A percentile compares a stretch with the other conserved stretches of the same genome.
These are phyloP conservation scores for Silene vulgaris DNA, from an alignment of 179 eudicot genomes.

Conservation along the genomic window DNA sequence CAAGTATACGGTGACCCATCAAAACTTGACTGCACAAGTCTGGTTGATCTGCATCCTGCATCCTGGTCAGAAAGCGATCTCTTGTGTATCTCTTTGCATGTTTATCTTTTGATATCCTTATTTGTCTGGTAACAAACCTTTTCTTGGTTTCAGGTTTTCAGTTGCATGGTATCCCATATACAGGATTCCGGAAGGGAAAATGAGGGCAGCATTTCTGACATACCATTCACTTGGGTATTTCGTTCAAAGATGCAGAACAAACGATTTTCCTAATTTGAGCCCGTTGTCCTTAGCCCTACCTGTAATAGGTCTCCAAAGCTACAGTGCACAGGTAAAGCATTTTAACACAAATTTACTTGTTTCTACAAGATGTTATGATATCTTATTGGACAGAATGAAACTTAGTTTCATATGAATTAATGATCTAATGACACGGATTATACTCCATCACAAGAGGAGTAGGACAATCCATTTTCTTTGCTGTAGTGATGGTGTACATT, in stretches of 20 bases:
- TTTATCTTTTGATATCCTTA: neutral
- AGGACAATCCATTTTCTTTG: neutral
- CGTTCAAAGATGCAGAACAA: slow-evolving; percentile 23
- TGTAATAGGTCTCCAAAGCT: slow-evolving; percentile 48
- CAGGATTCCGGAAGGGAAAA: slow-evolving; percentile 50
- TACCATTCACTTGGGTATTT: slow-evolving; percentile 53
- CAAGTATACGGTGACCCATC: slow-evolving; percentile 43
- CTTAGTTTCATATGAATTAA: neutral
- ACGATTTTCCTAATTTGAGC: slow-evolving; percentile 22
- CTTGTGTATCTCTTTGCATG: slow-evolving; percentile 2
- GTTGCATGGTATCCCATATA: slow-evolving; percentile 66
- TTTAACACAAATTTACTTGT: neutral
- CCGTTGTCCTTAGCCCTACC: slow-evolving; percentile 33
- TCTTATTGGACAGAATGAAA: neutral
- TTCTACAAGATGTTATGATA: neutral
- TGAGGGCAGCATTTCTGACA: slow-evolving; percentile 53
- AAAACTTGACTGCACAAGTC: slow-evolving; percentile 27
- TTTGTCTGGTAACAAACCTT: neutral
- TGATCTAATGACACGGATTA: neutral
- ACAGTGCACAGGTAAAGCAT: slow-evolving; percentile 44
- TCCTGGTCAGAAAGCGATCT: slow-evolving; percentile 41
- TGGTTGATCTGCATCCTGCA: slow-evolving; percentile 40
- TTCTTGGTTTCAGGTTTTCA: slow-evolving; percentile 39
- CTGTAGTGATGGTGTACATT: neutral
- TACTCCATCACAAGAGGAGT: neutral